Percentiles rank a stretch among this genome's conserved stretches.
Conservation (phyloP, 2,329 filamentous ascomycete genomes). For the Aureobasidium sp. region DNA sequence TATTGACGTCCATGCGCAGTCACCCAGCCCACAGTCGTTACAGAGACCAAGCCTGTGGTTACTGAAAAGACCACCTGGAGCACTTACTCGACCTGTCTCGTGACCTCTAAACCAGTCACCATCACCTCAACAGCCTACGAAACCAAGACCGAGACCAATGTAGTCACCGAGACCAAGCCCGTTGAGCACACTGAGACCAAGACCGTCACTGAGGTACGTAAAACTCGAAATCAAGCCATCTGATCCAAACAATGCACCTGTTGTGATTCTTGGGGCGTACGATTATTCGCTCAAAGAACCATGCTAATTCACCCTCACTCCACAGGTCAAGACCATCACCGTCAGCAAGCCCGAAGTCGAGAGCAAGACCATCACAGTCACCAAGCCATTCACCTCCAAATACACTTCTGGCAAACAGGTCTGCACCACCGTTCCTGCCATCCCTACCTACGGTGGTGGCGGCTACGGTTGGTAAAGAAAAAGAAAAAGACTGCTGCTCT, state of each 20-base stretch:
- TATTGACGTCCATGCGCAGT: background rate
- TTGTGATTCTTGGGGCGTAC: too few relatives aligned
- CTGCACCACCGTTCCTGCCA: background rate
- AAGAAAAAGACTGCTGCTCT: background rate
- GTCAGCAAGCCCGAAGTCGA: background rate
- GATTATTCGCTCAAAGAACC: background rate
- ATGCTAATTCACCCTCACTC: background rate
- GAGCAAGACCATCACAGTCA: background rate
- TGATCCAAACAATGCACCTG: too few relatives aligned
- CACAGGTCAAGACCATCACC: background rate
- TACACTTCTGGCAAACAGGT: background rate
- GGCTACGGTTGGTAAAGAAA: background rate
- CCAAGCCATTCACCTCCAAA: background rate
- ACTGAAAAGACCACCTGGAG: background rate
- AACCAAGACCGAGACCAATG: background rate
- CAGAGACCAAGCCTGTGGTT: background rate
- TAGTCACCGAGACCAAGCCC: slow-evolving; percentile 1
- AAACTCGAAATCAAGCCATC: too few relatives aligned
- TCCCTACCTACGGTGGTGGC: background rate
- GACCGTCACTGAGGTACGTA: background rate
- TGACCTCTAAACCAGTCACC: background rate
- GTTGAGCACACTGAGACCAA: background rate
- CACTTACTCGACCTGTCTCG: background rate
- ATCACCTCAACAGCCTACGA: background rate
- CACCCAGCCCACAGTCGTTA: background rate